Percentiles rank a stretch among this genome's conserved stretches.
These are phyloP conservation scores for Ceriops zippeliana DNA, from an alignment of 345 rosid species.

Conservation along the genomic window DNA sequence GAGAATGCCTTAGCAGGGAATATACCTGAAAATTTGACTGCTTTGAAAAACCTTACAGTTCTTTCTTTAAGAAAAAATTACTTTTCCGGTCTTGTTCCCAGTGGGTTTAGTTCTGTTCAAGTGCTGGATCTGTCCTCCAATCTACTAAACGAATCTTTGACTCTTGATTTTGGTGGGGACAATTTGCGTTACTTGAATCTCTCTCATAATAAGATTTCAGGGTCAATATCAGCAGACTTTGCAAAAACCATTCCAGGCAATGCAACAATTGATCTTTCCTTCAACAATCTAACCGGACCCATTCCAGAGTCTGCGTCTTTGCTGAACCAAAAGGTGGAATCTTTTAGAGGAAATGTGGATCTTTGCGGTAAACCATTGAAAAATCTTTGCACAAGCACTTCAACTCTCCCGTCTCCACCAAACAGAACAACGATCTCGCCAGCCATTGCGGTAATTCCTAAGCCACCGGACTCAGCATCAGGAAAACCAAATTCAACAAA, in stretches of 20 bases:
- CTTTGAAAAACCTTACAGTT: slow-evolving; percentile 52
- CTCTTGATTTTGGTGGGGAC: slow-evolving; percentile 52
- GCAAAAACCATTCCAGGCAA: slow-evolving; percentile 50
- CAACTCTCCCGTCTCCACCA: slow-evolving; percentile 71
- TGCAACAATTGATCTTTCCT: slow-evolving; percentile 67
- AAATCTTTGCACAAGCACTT: slow-evolving; percentile 71
- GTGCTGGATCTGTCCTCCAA: slow-evolving; percentile 80
- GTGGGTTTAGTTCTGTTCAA: slow-evolving; percentile 49
- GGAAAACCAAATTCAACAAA: slow-evolving; percentile 21
- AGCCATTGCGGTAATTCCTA: slow-evolving; percentile 90
- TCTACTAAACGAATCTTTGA: slow-evolving; percentile 64
- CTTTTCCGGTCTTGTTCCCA: slow-evolving; percentile 55
- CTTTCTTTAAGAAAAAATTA: slow-evolving; percentile 60
- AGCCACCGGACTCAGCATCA: slow-evolving; percentile 36
- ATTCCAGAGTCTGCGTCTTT: slow-evolving; percentile 57
- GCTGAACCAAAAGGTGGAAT: slow-evolving; percentile 52
- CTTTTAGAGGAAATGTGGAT: slow-evolving; percentile 56
- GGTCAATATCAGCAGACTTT: slow-evolving; percentile 54
- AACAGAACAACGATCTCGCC: slow-evolving; percentile 60
- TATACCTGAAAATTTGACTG: slow-evolving; percentile 45
- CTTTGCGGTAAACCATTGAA: slow-evolving; percentile 84
- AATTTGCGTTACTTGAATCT: slow-evolving; percentile 56
- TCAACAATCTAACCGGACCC: slow-evolving; percentile 79
- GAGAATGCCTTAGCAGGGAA: slow-evolving; percentile 69
- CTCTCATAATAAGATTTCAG: slow-evolving; percentile 69